A percentile compares a stretch with the other conserved stretches of the same genome.
Conservation (phyloP, 2,329 filamentous ascomycete genomes). For the Hirsutella rhossiliensis region DNA sequence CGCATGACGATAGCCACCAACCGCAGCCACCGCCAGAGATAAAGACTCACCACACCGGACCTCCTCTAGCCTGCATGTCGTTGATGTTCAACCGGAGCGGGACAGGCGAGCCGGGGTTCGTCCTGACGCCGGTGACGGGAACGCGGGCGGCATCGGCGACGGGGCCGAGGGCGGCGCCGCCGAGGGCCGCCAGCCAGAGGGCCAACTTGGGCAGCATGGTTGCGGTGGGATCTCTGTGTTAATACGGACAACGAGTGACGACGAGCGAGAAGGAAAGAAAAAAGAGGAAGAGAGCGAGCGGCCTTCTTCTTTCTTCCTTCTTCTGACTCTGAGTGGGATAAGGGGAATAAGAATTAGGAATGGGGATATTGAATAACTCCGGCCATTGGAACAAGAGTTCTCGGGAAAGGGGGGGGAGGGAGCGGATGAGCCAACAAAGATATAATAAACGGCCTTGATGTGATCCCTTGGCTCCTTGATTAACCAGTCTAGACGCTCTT, state of each 20-base stretch:
- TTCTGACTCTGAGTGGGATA: too few relatives aligned
- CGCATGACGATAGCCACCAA: too few relatives aligned
- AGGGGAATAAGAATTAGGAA: too few relatives aligned
- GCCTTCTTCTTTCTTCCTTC: too few relatives aligned
- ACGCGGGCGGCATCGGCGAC: conserved; percentile 12
- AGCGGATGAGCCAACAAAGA: too few relatives aligned
- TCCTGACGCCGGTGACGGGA: conserved; percentile 25
- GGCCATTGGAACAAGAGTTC: too few relatives aligned
- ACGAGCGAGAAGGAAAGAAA: background rate
- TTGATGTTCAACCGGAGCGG: conserved; percentile 37
- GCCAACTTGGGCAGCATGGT: conserved; percentile 9
- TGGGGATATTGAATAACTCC: too few relatives aligned
- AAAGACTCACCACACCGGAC: conserved; percentile 29
- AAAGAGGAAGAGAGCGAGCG: too few relatives aligned
- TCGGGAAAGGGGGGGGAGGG: too few relatives aligned
- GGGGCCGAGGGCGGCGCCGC: conserved; percentile 10
- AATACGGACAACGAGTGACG: background rate
- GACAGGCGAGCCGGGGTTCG: conserved; percentile 25
- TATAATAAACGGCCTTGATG: too few relatives aligned
- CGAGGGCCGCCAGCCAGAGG: conserved; percentile 13
- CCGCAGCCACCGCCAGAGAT: background rate
- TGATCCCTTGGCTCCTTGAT: too few relatives aligned
- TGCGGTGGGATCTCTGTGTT: background rate
- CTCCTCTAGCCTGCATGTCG: conserved; percentile 25
- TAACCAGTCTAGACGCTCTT: too few relatives aligned